A percentile compares a stretch with the other conserved stretches of the same genome.
phyloP scores from a whole-genome alignment of 2,329 filamentous ascomycete species.

The Pseudogymnoascus sp. region DNA sequence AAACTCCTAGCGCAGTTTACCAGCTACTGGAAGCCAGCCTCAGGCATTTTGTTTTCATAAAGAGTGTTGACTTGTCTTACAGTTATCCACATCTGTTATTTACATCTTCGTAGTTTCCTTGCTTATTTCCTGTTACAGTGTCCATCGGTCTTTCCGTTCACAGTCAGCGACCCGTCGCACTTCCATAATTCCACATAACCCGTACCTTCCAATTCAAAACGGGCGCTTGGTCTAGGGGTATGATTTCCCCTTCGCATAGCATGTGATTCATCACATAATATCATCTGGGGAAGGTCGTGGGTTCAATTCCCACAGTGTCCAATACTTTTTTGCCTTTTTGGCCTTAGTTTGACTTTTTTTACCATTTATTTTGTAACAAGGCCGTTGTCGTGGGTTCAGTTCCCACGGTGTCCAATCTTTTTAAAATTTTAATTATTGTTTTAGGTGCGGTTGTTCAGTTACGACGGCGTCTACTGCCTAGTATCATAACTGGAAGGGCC shows the following conservation, averaged over 20 bases:
- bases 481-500: no score
- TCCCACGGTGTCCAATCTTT: neutral
- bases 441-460: no score
- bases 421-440: neutral
- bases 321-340: neutral
- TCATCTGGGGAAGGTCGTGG: neutral
- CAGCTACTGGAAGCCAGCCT: neutral
- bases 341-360: no score
- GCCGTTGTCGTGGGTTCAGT: neutral
- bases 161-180: neutral
- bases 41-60: neutral
- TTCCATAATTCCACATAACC: neutral
- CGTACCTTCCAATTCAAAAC: neutral
- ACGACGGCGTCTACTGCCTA: no score
- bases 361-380: no score
- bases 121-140: neutral
- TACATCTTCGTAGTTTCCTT: neutral
- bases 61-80: neutral
- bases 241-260: constrained; percentile 3
- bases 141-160: neutral
- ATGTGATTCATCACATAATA: neutral
- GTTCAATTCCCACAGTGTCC: constrained; percentile 7
- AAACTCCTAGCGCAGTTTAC: neutral
- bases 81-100: neutral
- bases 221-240: constrained; percentile 8